These are phyloP conservation scores for Colletotrichum lindemuthianum DNA, from an alignment of 2,329 filamentous ascomycete genomes.

Conservation along the genomic window DNA sequence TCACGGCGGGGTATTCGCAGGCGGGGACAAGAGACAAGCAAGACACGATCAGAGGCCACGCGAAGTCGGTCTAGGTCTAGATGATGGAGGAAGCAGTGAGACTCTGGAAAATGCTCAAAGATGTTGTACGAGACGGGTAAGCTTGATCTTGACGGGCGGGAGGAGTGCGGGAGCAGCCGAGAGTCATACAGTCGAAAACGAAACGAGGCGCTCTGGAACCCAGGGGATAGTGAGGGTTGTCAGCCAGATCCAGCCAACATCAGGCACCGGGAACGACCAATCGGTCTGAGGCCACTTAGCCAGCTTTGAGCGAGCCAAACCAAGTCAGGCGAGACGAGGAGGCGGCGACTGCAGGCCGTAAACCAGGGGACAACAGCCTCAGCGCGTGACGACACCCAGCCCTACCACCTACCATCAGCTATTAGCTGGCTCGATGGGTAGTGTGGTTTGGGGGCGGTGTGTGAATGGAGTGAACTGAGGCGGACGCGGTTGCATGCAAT, in stretches of 20 bases:
- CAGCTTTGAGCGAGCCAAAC: neutral
- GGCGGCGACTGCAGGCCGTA: conserved; percentile 20
- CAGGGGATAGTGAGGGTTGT: too few species aligned
- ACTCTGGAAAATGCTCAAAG: neutral
- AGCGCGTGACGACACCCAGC: conserved; percentile 11
- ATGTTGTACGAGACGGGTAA: neutral
- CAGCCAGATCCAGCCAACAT: neutral
- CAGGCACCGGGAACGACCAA: neutral
- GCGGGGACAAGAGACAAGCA: neutral
- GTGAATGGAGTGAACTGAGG: too few species aligned
- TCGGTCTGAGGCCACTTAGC: conserved; percentile 3
- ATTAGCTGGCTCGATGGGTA: neutral
- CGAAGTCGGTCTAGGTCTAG: neutral
- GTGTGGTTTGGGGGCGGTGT: too few species aligned
- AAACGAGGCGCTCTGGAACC: neutral
- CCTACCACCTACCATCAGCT: conserved; percentile 2
- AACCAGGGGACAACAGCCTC: neutral
- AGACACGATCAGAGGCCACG: neutral
- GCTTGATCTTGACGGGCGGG: conserved; percentile 1
- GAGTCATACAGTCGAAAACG: neutral
- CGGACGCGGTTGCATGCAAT: conserved; percentile 1
- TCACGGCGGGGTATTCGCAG: conserved; percentile 3
- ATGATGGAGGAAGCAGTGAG: neutral
- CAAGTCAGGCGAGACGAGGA: conserved; percentile 15
- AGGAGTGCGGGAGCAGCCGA: conserved; percentile 27